A percentile compares a stretch with the other conserved stretches of the same genome.
Conservation (phyloP, 1,139 yeast genomes). For the Geotrichum histeridarum region DNA sequence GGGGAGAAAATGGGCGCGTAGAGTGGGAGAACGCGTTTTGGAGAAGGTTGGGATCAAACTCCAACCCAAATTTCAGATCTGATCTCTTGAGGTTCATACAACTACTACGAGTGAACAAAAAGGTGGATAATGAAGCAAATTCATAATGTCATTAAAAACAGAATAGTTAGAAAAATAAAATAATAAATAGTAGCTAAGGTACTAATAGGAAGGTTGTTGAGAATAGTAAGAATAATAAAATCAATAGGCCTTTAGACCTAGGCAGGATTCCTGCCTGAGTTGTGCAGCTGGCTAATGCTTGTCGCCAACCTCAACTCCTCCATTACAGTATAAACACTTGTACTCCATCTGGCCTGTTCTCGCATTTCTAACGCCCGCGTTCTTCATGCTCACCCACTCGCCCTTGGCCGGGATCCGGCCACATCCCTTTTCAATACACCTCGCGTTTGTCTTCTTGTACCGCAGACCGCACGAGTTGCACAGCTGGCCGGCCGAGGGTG, state of each 20-base stretch:
- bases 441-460: conserved; percentile 86
- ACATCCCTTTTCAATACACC: conserved; percentile 72
- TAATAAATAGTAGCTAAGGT: neutral
- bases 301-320: conserved; percentile 45
- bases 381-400: conserved; percentile 89
- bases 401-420: conserved; percentile 92
- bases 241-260: neutral
- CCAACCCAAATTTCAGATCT: neutral
- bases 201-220: neutral
- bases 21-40: neutral
- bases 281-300: neutral
- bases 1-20: neutral
- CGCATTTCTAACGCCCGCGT: conserved; percentile 47
- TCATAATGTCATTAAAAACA: conserved; percentile 5
- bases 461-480: conserved; percentile 95
- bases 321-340: conserved; percentile 69
- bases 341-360: conserved; percentile 40
- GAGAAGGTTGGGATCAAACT: neutral
- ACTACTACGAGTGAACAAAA: neutral
- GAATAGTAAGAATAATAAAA: no score
- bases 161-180: neutral
- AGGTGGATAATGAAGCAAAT: neutral
- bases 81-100: neutral
- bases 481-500: conserved; percentile 76
- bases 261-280: neutral